Evolutionary conservation across 2,329 filamentous ascomycete species (phyloP).

Genomic region (Raffaelea arxii): DNA sequence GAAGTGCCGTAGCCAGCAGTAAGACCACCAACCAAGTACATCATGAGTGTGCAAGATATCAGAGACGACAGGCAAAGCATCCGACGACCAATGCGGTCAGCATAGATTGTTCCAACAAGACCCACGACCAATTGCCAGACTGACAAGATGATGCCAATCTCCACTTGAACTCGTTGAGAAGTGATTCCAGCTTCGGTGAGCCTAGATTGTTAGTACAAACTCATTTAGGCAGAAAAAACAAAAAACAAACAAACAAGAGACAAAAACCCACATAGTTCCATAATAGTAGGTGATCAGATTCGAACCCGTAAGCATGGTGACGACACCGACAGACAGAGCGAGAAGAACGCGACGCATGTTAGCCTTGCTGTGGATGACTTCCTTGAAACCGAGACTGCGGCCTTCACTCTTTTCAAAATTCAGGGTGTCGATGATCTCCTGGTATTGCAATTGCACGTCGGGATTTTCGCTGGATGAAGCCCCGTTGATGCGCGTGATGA

Average conservation of each 20-base stretch:
- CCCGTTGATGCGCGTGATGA: slow-evolving; percentile 31
- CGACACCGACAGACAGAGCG: slow-evolving; percentile 7
- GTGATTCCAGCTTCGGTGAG: slow-evolving; percentile 11
- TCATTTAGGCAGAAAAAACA: neutral
- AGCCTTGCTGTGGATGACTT: slow-evolving; percentile 6
- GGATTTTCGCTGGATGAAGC: slow-evolving; percentile 21
- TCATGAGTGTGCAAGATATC: slow-evolving; percentile 8
- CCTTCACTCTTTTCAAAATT: slow-evolving; percentile 9
- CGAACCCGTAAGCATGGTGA: slow-evolving; percentile 13
- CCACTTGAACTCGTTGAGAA: slow-evolving; percentile 12
- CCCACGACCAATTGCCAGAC: slow-evolving; percentile 13
- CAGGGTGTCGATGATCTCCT: slow-evolving; percentile 31
- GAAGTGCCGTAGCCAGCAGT: slow-evolving; percentile 26
- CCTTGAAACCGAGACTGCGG: slow-evolving; percentile 5
- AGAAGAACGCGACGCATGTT: slow-evolving; percentile 8
- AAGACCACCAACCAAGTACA: slow-evolving; percentile 27
- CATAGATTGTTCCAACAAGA: slow-evolving; percentile 14
- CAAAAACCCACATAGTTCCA: slow-evolving; percentile 10
- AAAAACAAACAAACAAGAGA: neutral
- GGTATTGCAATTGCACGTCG: slow-evolving; percentile 24
- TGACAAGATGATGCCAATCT: slow-evolving; percentile 13
- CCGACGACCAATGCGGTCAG: slow-evolving; percentile 15
- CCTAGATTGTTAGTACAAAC: too few species aligned
- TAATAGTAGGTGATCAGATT: slow-evolving; percentile 12
- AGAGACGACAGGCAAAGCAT: slow-evolving; percentile 32